Evolutionary conservation across 73 alveolate species (phyloP).

Genomic region (Loxodes magnus): DNA sequence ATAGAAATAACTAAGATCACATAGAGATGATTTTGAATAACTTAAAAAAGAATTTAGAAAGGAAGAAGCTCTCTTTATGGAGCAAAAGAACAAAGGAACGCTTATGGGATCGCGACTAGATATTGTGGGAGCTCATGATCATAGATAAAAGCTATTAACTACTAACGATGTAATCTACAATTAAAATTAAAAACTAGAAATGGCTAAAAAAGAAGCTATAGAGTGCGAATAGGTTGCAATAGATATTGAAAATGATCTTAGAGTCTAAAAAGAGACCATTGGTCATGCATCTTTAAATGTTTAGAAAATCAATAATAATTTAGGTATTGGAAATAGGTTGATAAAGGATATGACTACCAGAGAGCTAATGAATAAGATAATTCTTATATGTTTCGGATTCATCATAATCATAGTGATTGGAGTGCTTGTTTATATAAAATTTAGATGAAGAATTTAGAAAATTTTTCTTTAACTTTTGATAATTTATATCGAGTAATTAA

Average conservation of each 20-base stretch:
- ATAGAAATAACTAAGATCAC: neutral
- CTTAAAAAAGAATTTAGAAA: neutral
- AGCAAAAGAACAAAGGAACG: constrained; percentile 3
- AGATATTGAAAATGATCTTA: constrained; percentile 3
- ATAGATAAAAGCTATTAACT: constrained; percentile 3
- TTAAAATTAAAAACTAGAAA: neutral
- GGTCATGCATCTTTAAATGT: neutral
- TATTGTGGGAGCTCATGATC: neutral
- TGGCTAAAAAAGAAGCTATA: constrained; percentile 6
- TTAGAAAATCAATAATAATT: constrained; percentile 2
- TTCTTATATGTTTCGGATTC: neutral
- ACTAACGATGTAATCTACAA: neutral
- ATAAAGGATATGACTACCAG: constrained; percentile 3
- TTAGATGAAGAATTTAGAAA: too few species aligned
- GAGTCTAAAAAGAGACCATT: constrained; percentile 5
- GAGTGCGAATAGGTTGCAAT: constrained; percentile 5
- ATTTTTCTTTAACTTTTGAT: too few species aligned
- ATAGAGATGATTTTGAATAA: constrained; percentile 1
- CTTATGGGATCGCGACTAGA: constrained; percentile 13
- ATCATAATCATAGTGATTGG: neutral
- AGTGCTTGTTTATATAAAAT: constrained; percentile 3
- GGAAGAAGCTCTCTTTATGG: constrained; percentile 2
- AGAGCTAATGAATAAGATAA: neutral
- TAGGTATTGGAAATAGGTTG: neutral
- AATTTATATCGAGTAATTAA: too few species aligned